These are phyloP conservation scores for Cutaneotrichosporon sp. DNA, from an alignment of 1,284 basidiomycete species.

Conservation along the genomic window DNA sequence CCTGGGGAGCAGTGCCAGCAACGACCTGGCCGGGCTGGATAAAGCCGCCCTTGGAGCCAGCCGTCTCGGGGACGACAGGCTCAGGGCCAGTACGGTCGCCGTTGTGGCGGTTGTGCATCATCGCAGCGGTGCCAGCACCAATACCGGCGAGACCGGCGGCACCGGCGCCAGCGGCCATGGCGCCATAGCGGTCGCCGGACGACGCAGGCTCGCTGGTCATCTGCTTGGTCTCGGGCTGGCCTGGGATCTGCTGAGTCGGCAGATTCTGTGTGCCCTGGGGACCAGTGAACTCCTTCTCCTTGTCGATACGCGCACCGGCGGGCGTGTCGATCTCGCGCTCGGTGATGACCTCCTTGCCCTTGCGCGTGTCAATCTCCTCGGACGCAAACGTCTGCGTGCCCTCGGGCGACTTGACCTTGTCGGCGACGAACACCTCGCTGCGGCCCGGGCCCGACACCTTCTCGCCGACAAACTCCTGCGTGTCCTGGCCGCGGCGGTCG, in stretches of 20 bases:
- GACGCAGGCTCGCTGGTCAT: not conserved
- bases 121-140: not conserved
- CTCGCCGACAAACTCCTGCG: not conserved
- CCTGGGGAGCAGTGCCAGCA: too few relatives aligned
- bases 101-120: too few relatives aligned
- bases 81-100: too few relatives aligned
- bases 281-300: too few relatives aligned
- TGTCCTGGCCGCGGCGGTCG: not conserved
- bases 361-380: too few relatives aligned
- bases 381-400: not conserved
- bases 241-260: not conserved
- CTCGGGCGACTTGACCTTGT: not conserved
- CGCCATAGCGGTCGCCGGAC: not conserved
- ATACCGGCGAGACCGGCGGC: constrained; percentile 1
- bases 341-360: not conserved
- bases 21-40: too few relatives aligned
- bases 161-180: not conserved
- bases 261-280: too few relatives aligned
- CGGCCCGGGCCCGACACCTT: not conserved
- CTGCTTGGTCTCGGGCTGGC: not conserved
- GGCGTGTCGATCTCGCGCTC: not conserved
- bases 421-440: not conserved
- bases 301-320: too few relatives aligned
- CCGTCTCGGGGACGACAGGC: too few relatives aligned
- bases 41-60: too few relatives aligned